These are phyloP conservation scores for Tricholoma flavovirens DNA, from an alignment of 768 basidiomycete species.

Conservation along the genomic window DNA sequence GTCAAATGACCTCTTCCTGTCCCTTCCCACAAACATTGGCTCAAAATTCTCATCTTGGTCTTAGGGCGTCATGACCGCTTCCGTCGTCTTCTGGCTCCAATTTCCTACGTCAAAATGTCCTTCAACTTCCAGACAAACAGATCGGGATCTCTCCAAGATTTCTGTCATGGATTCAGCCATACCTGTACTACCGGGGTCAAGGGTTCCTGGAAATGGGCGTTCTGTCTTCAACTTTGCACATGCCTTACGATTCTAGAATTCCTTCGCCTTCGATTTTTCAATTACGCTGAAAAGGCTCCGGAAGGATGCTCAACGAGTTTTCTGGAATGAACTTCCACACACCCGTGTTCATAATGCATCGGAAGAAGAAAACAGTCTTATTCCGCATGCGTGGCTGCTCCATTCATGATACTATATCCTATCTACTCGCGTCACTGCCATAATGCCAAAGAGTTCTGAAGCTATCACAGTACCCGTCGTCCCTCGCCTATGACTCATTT, in stretches of 20 bases:
- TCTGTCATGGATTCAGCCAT: not conserved
- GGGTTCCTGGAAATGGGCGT: not conserved
- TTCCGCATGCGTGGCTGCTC: not conserved
- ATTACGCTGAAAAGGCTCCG: not conserved
- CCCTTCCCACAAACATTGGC: slow-evolving; percentile 1
- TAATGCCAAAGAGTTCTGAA: not conserved
- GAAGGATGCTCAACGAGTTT: not conserved
- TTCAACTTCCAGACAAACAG: not conserved
- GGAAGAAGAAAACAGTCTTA: not conserved
- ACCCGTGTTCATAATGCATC: not conserved
- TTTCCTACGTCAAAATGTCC: not conserved
- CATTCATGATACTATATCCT: not conserved
- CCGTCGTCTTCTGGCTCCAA: not conserved
- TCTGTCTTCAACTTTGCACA: not conserved
- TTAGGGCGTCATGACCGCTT: not conserved
- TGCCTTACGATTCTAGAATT: not conserved
- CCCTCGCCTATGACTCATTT: not conserved
- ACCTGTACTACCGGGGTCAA: not conserved
- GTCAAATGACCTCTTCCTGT: slow-evolving; percentile 10
- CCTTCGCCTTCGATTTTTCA: not conserved
- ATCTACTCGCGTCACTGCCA: not conserved
- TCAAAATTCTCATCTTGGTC: not conserved
- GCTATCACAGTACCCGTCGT: not conserved
- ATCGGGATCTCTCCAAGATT: not conserved
- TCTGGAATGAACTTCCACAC: not conserved